Evolutionary conservation across 139 green algal genomes (phyloP).

Genomic region (Micractinium sp.): DNA sequence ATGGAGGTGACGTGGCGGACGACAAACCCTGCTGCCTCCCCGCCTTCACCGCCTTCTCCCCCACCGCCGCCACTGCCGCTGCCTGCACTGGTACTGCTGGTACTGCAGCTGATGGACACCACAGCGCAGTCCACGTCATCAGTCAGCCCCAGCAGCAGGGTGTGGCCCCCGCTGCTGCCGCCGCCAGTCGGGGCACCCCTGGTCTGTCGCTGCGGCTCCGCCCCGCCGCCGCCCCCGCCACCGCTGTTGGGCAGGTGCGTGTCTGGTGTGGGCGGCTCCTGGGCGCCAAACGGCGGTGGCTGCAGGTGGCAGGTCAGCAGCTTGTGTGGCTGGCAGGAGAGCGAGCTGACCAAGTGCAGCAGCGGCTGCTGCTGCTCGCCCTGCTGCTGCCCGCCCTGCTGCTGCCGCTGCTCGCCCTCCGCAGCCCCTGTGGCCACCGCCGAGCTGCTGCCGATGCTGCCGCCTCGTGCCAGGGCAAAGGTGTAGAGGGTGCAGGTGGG

Average conservation of each 20-base stretch:
- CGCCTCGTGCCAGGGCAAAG: neutral
- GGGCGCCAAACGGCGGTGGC: neutral
- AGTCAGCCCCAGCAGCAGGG: slow-evolving; percentile 54
- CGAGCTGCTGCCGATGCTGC: neutral
- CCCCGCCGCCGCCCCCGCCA: no score
- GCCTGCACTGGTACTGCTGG: neutral
- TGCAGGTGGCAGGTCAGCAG: slow-evolving; percentile 38
- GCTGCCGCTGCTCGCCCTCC: neutral
- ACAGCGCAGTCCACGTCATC: slow-evolving; percentile 77
- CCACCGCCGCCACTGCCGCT: neutral
- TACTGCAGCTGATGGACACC: slow-evolving; percentile 36
- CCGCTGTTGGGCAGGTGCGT: neutral
- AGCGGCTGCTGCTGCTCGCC: neutral
- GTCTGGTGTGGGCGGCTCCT: slow-evolving; percentile 18
- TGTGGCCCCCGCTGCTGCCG: neutral
- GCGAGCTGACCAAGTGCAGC: slow-evolving; percentile 5
- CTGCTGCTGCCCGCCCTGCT: neutral
- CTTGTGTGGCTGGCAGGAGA: slow-evolving; percentile 42
- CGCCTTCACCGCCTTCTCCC: neutral
- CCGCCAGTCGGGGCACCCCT: neutral
- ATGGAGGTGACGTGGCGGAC: slow-evolving; percentile 53
- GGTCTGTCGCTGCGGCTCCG: neutral
- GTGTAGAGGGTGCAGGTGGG: slow-evolving; percentile 45
- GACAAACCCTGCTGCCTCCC: neutral
- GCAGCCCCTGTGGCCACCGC: neutral